Conservation (phyloP, 805 yeast species). For the Isabelozyma heimii region DNA sequence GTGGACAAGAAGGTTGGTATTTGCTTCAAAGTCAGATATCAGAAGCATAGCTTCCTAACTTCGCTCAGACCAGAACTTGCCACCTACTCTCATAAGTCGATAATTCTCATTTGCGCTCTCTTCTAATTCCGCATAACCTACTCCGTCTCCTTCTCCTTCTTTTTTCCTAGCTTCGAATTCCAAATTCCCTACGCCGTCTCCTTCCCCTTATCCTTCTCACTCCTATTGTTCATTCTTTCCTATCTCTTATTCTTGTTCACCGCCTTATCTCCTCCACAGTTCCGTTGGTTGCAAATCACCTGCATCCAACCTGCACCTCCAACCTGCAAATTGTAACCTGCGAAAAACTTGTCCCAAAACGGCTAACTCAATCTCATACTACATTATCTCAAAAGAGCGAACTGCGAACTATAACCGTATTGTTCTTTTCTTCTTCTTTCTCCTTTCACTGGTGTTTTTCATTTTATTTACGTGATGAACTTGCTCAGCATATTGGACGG, state of each 20-base stretch:
- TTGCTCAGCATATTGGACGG: slow-evolving; percentile 72
- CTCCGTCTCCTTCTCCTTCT: too few species aligned
- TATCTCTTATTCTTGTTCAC: background rate
- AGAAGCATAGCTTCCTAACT: too few species aligned
- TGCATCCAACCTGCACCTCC: background rate
- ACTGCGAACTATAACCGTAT: background rate
- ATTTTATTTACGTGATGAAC: slow-evolving; percentile 52
- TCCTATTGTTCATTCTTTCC: background rate
- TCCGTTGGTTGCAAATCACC: background rate
- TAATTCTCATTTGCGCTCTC: too few species aligned
- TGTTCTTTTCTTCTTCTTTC: background rate
- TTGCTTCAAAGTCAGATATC: too few species aligned
- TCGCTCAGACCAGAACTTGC: too few species aligned
- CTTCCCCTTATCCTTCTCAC: too few species aligned
- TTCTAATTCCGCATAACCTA: too few species aligned
- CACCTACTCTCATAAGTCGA: too few species aligned
- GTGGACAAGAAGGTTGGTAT: too few species aligned
- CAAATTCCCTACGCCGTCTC: too few species aligned
- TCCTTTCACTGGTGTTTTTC: background rate
- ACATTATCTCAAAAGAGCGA: background rate
- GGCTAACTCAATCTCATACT: background rate
- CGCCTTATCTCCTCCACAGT: background rate
- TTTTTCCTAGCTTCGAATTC: too few species aligned
- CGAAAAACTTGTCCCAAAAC: background rate
- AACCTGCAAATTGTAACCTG: background rate